Percentiles rank a stretch among this genome's conserved stretches.
Evolutionary conservation across 2,329 filamentous ascomycete species (phyloP).

Genomic region (Scleromitrula shiraiana): DNA sequence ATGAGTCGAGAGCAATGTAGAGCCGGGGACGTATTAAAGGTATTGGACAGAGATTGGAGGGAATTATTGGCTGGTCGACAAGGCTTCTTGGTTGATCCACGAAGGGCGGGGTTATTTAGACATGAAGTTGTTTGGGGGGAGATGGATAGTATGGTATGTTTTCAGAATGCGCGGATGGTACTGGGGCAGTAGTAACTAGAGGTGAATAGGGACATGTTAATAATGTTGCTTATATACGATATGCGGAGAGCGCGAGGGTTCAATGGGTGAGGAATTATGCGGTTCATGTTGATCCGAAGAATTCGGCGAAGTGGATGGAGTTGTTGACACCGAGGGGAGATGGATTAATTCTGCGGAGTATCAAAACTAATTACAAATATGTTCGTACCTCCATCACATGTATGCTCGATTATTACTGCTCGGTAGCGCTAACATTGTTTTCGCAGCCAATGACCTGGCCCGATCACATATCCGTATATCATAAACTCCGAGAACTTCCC

Average conservation of each 20-base stretch:
- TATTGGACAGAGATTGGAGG: conserved; percentile 60
- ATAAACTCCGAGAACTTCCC: conserved; percentile 51
- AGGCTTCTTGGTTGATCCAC: conserved; percentile 60
- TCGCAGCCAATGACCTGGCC: conserved; percentile 68
- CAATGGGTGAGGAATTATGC: conserved; percentile 71
- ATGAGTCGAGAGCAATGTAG: conserved; percentile 48
- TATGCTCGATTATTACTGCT: neutral
- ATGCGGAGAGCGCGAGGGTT: conserved; percentile 72
- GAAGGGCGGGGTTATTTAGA: conserved; percentile 53
- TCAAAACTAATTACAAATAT: conserved; percentile 82
- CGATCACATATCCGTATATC: conserved; percentile 74
- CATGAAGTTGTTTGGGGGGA: conserved; percentile 77
- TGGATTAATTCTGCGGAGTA: conserved; percentile 72
- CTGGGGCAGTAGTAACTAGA: neutral
- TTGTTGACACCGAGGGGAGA: conserved; percentile 58
- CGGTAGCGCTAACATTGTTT: neutral
- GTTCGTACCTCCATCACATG: conserved; percentile 39
- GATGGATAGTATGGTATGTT: conserved; percentile 58
- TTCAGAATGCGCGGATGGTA: neutral
- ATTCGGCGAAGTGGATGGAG: conserved; percentile 58
- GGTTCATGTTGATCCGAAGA: conserved; percentile 48
- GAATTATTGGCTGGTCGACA: conserved; percentile 65
- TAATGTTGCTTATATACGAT: conserved; percentile 76
- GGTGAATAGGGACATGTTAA: conserved; percentile 64
- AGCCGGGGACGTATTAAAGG: conserved; percentile 50